Evolutionary conservation across 2,329 filamentous ascomycete species (phyloP).

Genomic region (Rhinocladiella similis): DNA sequence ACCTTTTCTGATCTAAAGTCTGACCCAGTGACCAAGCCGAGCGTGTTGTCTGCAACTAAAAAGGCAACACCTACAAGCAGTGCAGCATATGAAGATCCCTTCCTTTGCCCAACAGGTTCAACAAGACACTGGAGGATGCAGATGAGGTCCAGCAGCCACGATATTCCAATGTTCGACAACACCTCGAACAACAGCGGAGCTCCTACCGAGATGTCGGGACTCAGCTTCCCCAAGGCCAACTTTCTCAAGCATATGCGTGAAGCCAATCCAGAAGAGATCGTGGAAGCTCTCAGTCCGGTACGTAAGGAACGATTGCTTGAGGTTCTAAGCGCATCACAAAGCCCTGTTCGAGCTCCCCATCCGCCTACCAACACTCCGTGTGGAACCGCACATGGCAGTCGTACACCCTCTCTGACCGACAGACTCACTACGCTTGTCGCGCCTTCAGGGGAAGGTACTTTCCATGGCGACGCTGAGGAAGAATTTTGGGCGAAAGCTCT

Average conservation of each 20-base stretch:
- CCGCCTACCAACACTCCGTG: constrained; percentile 23
- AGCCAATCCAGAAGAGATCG: constrained; percentile 37
- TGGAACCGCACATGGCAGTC: constrained; percentile 5
- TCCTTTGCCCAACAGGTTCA: constrained; percentile 39
- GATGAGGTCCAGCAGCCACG: constrained; percentile 40
- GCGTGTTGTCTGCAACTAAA: constrained; percentile 27
- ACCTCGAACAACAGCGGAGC: constrained; percentile 42
- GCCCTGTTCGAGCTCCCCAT: constrained; percentile 14
- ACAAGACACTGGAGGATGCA: constrained; percentile 28
- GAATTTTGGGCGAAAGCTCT: not conserved
- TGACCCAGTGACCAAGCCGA: constrained; percentile 31
- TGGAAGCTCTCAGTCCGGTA: constrained; percentile 23
- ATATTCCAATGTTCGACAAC: constrained; percentile 53
- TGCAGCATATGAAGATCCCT: constrained; percentile 39
- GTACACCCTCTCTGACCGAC: constrained; percentile 1
- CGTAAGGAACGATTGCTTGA: constrained; percentile 34
- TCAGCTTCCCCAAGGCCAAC: constrained; percentile 35
- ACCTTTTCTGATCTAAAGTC: constrained; percentile 17
- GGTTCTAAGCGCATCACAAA: constrained; percentile 39
- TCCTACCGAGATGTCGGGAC: constrained; percentile 42
- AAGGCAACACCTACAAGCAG: constrained; percentile 31
- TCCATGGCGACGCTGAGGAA: not conserved
- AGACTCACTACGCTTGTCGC: no score
- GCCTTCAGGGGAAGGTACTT: not conserved
- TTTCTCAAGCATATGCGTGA: constrained; percentile 41